Base-by-base conservation (phyloP, 2,329 filamentous ascomycete genomes). In the Aspergillus eucalypticola region DNA sequence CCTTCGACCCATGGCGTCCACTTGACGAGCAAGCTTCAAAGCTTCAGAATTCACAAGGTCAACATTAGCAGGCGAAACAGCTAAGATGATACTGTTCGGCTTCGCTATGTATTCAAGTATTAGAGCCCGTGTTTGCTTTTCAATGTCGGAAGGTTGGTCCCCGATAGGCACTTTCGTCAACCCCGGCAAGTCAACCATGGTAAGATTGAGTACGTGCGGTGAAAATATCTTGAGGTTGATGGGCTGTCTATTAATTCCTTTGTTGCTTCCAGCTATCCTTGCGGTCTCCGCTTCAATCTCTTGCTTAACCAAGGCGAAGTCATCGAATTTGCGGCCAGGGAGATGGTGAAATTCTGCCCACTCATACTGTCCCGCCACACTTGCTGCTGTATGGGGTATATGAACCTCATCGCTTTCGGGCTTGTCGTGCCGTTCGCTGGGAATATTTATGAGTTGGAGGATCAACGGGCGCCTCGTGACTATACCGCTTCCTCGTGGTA, bases 211-310 rank as follows among this genome's bases (percentile, higher is more conserved):
- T 61, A 99, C 95, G 76, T 97, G 90, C 23, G 95, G 93, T 49
- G 95, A 98, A 81, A 96, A 99, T 65, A 99, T 95, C 76, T 98
- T 98, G 67, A 99, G 86, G 79, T 99, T 98, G 77, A 99, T 99
- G 61, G 95, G 92, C 75, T 96, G 91, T 65, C 95, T 85, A 77
- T 96, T 97, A 81, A 99, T 99, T 71, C 95, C 95, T 80, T 98
- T 98, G 82, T 99, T 99, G 80, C 86, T 96, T 70, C 95, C 95
- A 60, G 90, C 91, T 81, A 99, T 96, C 70, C 95, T 88, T 60
- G 92, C 88, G 19, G 96, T 99, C 81, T 99, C 95, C 65, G 91
- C 93, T 81, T 98, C 95, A 70, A 99, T 98, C 79, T 99, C 95
- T 72, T 91, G 88, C 79, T 96, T 95, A 69, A 99, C 94, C 75